These are phyloP conservation scores for Bromus sterilis DNA, from an alignment of 176 grass and related monocot genomes.

Conservation along the genomic window DNA sequence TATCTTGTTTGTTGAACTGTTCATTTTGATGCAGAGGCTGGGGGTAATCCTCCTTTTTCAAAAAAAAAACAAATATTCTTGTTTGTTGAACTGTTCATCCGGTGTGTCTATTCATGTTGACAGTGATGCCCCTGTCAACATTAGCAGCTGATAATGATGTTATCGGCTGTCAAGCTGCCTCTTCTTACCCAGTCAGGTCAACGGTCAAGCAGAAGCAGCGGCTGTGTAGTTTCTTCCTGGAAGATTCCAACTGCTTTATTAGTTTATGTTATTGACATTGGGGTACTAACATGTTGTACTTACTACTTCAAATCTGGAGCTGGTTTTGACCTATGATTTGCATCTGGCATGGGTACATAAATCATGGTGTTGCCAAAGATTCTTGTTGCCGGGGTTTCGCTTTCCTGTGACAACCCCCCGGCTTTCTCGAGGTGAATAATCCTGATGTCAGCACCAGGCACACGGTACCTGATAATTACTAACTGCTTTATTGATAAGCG, in stretches of 20 bases:
- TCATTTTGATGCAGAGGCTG: too few relatives aligned
- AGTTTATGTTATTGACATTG: background rate
- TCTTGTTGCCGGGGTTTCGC: background rate
- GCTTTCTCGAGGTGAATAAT: constrained; percentile 3
- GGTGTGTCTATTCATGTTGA: background rate
- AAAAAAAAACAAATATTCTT: too few relatives aligned
- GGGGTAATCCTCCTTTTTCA: too few relatives aligned
- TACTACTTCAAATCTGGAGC: background rate
- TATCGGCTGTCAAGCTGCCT: constrained; percentile 10
- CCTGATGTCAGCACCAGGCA: background rate
- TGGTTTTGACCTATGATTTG: background rate
- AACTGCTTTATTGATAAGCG: too few relatives aligned
- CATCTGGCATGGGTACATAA: background rate
- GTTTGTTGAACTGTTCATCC: background rate
- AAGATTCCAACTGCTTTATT: background rate
- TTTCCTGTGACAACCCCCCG: background rate
- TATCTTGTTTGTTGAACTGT: background rate
- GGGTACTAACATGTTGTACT: background rate
- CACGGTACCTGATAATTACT: background rate
- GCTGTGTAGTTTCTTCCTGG: background rate
- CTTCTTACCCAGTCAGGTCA: constrained; percentile 24
- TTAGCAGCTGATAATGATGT: background rate
- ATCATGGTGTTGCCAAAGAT: constrained; percentile 7
- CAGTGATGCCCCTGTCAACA: background rate
- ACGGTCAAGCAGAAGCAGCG: background rate